These are phyloP conservation scores for Hypoxylon sp. DNA, from an alignment of 2,329 filamentous ascomycete species.

Conservation along the genomic window DNA sequence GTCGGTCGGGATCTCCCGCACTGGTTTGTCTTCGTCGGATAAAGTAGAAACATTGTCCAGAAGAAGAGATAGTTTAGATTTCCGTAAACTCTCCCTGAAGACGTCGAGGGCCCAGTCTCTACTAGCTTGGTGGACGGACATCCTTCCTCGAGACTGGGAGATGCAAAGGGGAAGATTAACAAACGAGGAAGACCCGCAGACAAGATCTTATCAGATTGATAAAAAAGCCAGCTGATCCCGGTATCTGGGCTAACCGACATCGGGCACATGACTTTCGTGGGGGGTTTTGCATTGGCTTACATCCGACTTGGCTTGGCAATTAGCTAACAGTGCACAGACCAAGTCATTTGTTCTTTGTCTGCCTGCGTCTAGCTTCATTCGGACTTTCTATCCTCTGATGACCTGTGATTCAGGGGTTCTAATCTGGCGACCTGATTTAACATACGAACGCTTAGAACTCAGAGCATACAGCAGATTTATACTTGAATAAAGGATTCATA, in stretches of 20 bases:
- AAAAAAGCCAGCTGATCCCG: slow-evolving; percentile 20
- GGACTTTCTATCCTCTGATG: too few relatives aligned
- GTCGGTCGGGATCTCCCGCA: slow-evolving; percentile 32
- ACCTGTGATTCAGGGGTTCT: too few relatives aligned
- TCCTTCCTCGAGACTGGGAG: slow-evolving; percentile 22
- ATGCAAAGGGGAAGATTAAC: slow-evolving; percentile 7
- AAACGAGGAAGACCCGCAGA: slow-evolving; percentile 5
- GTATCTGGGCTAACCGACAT: slow-evolving; percentile 12
- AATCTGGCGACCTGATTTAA: too few relatives aligned
- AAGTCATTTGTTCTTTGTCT: too few relatives aligned
- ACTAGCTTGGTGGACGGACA: slow-evolving; percentile 21
- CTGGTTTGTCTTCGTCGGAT: slow-evolving; percentile 7
- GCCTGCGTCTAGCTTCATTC: too few relatives aligned
- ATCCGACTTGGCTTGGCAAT: not conserved
- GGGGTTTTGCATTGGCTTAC: too few relatives aligned
- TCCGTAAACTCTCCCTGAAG: slow-evolving; percentile 37
- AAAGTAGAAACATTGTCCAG: slow-evolving; percentile 17
- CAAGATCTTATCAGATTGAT: slow-evolving; percentile 46
- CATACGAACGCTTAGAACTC: too few relatives aligned
- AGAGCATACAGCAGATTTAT: too few relatives aligned
- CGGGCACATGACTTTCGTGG: slow-evolving; percentile 16
- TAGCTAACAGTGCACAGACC: too few relatives aligned
- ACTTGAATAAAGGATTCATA: not conserved
- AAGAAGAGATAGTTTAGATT: slow-evolving; percentile 24
- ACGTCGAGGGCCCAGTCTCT: slow-evolving; percentile 34